Percentiles rank a stretch among this genome's conserved stretches.
Conservation (phyloP, 2,329 filamentous ascomycete genomes). For the Neonectria sp. region DNA sequence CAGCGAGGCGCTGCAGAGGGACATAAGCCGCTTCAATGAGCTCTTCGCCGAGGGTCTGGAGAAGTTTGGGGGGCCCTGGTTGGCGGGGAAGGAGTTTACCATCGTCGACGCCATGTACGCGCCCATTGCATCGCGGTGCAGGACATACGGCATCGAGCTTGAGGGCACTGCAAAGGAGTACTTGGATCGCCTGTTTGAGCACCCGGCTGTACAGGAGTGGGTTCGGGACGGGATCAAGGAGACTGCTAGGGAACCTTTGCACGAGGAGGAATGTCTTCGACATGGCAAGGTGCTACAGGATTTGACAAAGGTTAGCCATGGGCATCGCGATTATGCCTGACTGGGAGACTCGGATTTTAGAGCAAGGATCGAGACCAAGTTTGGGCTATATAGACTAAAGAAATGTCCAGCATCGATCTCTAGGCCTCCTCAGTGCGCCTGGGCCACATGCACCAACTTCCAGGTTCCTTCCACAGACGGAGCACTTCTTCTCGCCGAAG, state of each 20-base stretch:
- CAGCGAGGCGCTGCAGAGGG: conserved; percentile 45
- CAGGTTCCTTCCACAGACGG: too few species aligned
- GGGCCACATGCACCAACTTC: too few species aligned
- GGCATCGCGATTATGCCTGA: too few species aligned
- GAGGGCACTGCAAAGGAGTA: conserved; percentile 52
- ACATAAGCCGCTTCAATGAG: conserved; percentile 54
- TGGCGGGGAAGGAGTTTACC: conserved; percentile 56
- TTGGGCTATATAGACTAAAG: too few species aligned
- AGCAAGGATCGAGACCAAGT: too few species aligned
- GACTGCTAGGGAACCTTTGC: conserved; percentile 53
- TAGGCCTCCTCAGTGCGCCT: too few species aligned
- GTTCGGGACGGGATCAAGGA: conserved; percentile 55
- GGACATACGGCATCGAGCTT: conserved; percentile 56
- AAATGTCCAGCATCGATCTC: too few species aligned
- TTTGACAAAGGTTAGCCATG: conserved; percentile 23
- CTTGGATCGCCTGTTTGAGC: conserved; percentile 50
- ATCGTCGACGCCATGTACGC: conserved; percentile 60
- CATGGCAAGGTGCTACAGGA: conserved; percentile 52
- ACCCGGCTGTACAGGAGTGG: conserved; percentile 57
- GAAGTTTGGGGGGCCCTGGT: conserved; percentile 59
- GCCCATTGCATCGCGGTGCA: conserved; percentile 56
- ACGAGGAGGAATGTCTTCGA: conserved; percentile 55
- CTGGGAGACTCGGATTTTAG: too few species aligned
- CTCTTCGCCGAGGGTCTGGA: conserved; percentile 57
- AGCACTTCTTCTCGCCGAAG: too few species aligned